phyloP scores from a whole-genome alignment of 352 stramenopile genomes.

The Phytophthora cajani region DNA sequence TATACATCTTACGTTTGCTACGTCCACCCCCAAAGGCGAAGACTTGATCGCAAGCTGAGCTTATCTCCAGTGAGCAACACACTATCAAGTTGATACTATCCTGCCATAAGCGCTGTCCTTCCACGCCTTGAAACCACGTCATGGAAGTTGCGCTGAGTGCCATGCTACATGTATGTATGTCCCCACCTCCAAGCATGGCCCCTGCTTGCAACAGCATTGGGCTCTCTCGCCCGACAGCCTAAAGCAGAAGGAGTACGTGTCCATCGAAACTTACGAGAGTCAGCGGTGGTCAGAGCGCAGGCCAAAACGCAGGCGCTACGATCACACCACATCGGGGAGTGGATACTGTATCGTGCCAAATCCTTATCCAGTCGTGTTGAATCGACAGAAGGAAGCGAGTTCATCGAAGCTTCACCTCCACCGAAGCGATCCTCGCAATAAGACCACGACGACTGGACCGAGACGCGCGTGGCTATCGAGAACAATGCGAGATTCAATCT shows the following conservation, averaged over 20 bases:
- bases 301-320: slow-evolving; percentile 12
- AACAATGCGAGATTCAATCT: too few relatives aligned
- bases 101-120: neutral
- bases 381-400: slow-evolving; percentile 29
- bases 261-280: slow-evolving; percentile 31
- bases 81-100: neutral
- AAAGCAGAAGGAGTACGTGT: slow-evolving; percentile 3
- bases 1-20: neutral
- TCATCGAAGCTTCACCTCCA: slow-evolving; percentile 32
- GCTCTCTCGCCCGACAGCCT: slow-evolving; percentile 5
- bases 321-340: slow-evolving; percentile 5
- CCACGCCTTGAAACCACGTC: neutral
- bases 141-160: neutral
- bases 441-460: slow-evolving; percentile 6
- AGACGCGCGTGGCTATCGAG: neutral
- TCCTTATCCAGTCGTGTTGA: slow-evolving; percentile 13
- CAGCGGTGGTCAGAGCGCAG: slow-evolving; percentile 27
- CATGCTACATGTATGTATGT: too few relatives aligned
- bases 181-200: neutral
- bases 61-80: neutral
- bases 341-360: slow-evolving; percentile 6
- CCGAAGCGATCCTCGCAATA: slow-evolving; percentile 6
- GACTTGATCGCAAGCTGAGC: neutral
- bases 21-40: neutral
- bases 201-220: slow-evolving; percentile 6